Percentiles rank a stretch among this genome's conserved stretches.
These are phyloP conservation scores for Penicillium fuscoglaucum DNA, from an alignment of 2,329 filamentous ascomycete species.

Conservation along the genomic window DNA sequence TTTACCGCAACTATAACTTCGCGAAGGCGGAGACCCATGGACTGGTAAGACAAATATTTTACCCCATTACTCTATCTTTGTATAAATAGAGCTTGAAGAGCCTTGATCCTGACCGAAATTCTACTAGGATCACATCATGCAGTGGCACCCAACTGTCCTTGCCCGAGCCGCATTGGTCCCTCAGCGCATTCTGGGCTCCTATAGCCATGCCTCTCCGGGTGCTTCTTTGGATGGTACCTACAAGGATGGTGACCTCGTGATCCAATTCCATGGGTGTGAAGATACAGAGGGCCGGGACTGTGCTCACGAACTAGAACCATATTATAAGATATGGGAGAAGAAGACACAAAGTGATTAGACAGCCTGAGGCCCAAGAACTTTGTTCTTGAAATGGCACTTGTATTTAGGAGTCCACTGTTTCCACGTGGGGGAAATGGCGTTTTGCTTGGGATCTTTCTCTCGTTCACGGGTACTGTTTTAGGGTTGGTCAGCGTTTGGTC, in stretches of 20 bases:
- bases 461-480: slow-evolving; percentile 3
- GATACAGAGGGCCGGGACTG: slow-evolving; percentile 58
- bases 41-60: slow-evolving; percentile 59
- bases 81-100: background rate
- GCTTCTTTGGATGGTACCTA: slow-evolving; percentile 61
- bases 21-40: slow-evolving; percentile 92
- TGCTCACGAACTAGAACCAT: slow-evolving; percentile 67
- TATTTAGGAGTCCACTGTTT: background rate
- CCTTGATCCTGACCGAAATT: slow-evolving; percentile 29
- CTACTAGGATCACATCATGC: slow-evolving; percentile 75
- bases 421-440: slow-evolving; percentile 3
- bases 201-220: slow-evolving; percentile 53
- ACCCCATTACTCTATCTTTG: background rate
- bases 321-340: slow-evolving; percentile 46
- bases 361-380: background rate
- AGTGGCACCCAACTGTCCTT: slow-evolving; percentile 96
- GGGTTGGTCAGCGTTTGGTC: slow-evolving; percentile 12
- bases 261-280: slow-evolving; percentile 75
- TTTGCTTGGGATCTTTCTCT: slow-evolving; percentile 4
- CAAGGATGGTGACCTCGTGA: slow-evolving; percentile 79
- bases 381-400: background rate
- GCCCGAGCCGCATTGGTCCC: slow-evolving; percentile 88
- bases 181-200: slow-evolving; percentile 79
- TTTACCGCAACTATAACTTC: slow-evolving; percentile 94
- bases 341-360: slow-evolving; percentile 27